A percentile compares a stretch with the other conserved stretches of the same genome.
These are phyloP conservation scores for Pythium phragmiticola DNA, from an alignment of 352 stramenopile genomes.

Conservation along the genomic window DNA sequence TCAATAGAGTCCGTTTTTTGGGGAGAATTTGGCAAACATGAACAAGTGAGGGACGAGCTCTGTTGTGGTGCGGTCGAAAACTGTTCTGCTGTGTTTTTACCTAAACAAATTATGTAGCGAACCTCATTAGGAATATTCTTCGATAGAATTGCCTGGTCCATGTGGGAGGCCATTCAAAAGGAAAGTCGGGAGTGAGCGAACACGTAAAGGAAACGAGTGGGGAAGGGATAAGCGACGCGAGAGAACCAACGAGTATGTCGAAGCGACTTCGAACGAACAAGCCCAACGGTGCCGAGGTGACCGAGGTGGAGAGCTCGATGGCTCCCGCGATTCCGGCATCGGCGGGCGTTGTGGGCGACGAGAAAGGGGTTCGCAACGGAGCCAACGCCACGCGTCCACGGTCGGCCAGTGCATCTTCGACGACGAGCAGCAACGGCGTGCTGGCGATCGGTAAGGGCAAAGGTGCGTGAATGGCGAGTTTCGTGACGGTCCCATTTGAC, in stretches of 20 bases:
- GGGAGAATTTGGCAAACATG: conserved; percentile 19
- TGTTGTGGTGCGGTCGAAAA: conserved; percentile 17
- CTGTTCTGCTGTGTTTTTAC: conserved; percentile 6
- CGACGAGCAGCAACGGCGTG: conserved; percentile 2
- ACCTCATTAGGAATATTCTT: conserved; percentile 17
- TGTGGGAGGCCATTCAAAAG: conserved; percentile 30
- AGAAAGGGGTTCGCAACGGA: neutral
- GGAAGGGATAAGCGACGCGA: neutral
- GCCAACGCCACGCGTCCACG: conserved; percentile 15
- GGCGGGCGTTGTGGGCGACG: neutral
- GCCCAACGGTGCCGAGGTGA: conserved; percentile 20
- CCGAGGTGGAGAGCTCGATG: conserved; percentile 26
- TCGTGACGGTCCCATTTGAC: too few relatives aligned
- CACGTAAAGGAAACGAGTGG: conserved; percentile 4
- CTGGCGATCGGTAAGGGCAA: conserved; percentile 15
- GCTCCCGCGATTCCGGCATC: conserved; percentile 69
- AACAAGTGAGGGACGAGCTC: neutral
- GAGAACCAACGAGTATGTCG: conserved; percentile 37
- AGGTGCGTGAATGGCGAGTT: conserved; percentile 1
- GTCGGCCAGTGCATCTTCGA: conserved; percentile 5
- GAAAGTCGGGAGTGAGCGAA: conserved; percentile 13
- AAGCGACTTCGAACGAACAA: conserved; percentile 58
- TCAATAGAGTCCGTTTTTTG: conserved; percentile 14
- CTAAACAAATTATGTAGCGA: conserved; percentile 18
- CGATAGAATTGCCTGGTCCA: conserved; percentile 20